Evolutionary conservation across 2,329 filamentous ascomycete species (phyloP).

Genomic region (Fusarium avenaceum): DNA sequence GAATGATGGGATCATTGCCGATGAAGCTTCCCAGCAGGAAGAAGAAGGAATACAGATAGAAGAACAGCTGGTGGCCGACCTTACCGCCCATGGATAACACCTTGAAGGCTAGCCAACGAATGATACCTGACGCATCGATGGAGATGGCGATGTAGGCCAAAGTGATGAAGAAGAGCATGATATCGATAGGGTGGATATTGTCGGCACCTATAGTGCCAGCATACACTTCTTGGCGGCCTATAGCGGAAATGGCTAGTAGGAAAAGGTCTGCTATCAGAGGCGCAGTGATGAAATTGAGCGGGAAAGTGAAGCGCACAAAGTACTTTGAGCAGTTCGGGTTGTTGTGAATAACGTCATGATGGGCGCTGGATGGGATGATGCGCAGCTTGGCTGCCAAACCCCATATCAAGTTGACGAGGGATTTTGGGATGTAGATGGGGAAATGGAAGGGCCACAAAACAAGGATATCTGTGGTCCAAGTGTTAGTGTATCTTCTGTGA

Average conservation of each 20-base stretch:
- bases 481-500: slow-evolving; percentile 3
- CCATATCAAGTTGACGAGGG: slow-evolving; percentile 60
- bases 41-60: slow-evolving; percentile 81
- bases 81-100: slow-evolving; percentile 76
- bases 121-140: slow-evolving; percentile 80
- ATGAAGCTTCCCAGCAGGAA: slow-evolving; percentile 76
- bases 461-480: slow-evolving; percentile 67
- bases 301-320: slow-evolving; percentile 68
- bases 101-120: slow-evolving; percentile 77
- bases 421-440: slow-evolving; percentile 70
- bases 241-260: slow-evolving; percentile 76
- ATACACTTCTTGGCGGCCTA: slow-evolving; percentile 75
- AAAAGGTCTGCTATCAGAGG: slow-evolving; percentile 80
- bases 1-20: slow-evolving; percentile 81
- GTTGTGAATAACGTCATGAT: slow-evolving; percentile 41
- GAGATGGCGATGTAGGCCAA: slow-evolving; percentile 83
- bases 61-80: slow-evolving; percentile 76
- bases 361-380: slow-evolving; percentile 63
- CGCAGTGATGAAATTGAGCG: slow-evolving; percentile 78
- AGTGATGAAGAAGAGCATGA: slow-evolving; percentile 81
- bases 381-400: slow-evolving; percentile 56
- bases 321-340: slow-evolving; percentile 46
- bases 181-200: slow-evolving; percentile 77
- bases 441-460: slow-evolving; percentile 78
- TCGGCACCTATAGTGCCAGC: slow-evolving; percentile 76